Base-by-base conservation (phyloP, 495 filamentous ascomycete genomes). In the Aspergillus affinis region DNA sequence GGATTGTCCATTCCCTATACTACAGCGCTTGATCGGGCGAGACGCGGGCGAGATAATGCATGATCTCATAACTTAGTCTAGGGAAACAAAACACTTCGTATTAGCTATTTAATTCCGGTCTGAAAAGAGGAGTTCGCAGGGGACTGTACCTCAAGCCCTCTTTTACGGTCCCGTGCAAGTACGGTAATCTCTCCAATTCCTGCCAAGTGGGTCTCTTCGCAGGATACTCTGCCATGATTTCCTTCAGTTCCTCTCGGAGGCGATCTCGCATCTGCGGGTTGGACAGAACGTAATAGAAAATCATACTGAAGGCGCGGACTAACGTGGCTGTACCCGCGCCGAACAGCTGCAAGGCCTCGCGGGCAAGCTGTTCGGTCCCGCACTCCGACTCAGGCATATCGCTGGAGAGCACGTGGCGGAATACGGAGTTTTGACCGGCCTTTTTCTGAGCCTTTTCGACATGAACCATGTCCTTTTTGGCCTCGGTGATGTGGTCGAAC, bases 1-100 rank as follows among this genome's bases (percentile, higher is more conserved):
- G 59, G 8, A 56, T 61, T 1, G 41, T 56, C 59, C 59, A 56
- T 29, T 55, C 21, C 10, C 56, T 55, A 23, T 61, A 61, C 15
- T 54, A 36, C 1, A 60, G 30, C 0, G 36, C 36, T 3, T 18
- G 2, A 44, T 60, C 58, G 0, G 58, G 58, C n/a, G 51, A 60
- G 41, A 49, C 7, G 17, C 58, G 58, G 36, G 51, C 12, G 23
- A 54, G 51, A 29, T 41, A 30, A 15, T 41, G 48, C 2, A 60
- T 48, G 10, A 41, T 10, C 7, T 50, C 58, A 44, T 54, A 60
- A 18, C 44, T 46, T 18, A 46, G 44, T 15, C 44, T 46, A 44
- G 23, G 4, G 4, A 26, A 26, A 2, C 2, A 26, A 4, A 26
- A 26, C 4, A 2, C 23, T 4, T 26, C 23, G 23, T 26, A 26